Percentiles rank a stretch among this genome's conserved stretches.
These are phyloP conservation scores for Aureoboletus auriporus DNA, from an alignment of 768 basidiomycete genomes.

Conservation along the genomic window DNA sequence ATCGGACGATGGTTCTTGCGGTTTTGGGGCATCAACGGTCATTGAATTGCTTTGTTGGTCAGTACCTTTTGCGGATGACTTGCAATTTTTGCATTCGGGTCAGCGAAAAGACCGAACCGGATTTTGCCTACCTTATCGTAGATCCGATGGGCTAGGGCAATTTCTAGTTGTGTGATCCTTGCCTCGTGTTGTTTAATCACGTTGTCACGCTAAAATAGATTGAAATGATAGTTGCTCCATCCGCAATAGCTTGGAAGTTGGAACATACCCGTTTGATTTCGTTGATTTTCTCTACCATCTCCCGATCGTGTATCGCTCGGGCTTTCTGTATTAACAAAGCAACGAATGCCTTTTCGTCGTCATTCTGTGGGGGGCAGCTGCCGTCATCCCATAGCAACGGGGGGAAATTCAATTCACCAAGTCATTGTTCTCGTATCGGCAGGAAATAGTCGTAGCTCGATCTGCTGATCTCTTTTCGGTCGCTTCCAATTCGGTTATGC, in stretches of 20 bases:
- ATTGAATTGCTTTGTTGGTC: slow-evolving; percentile 12
- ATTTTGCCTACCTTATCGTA: slow-evolving; percentile 28
- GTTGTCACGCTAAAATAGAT: slow-evolving; percentile 42
- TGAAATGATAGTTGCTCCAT: slow-evolving; percentile 5
- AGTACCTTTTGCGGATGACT: slow-evolving; percentile 11
- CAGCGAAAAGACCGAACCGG: slow-evolving; percentile 11
- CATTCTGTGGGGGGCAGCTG: slow-evolving; percentile 33
- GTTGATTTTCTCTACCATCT: slow-evolving; percentile 50
- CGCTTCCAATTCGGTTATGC: slow-evolving; percentile 26
- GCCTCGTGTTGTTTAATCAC: slow-evolving; percentile 40
- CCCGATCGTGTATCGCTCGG: slow-evolving; percentile 48
- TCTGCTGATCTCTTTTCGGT: slow-evolving; percentile 25
- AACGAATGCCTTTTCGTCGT: slow-evolving; percentile 48
- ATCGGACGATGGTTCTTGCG: slow-evolving; percentile 9
- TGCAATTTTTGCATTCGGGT: slow-evolving; percentile 13
- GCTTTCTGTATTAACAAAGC: slow-evolving; percentile 41
- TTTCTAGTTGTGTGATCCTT: slow-evolving; percentile 45
- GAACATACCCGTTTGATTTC: slow-evolving; percentile 47
- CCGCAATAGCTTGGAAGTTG: background rate
- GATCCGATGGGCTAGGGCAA: slow-evolving; percentile 41
- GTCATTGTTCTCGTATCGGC: slow-evolving; percentile 42
- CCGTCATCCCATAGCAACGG: slow-evolving; percentile 9
- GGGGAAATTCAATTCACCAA: slow-evolving; percentile 38
- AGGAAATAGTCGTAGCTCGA: slow-evolving; percentile 25
- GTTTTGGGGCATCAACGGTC: slow-evolving; percentile 8